phyloP scores from a whole-genome alignment of 257 asterid species.

The Solanum appendiculatum region DNA sequence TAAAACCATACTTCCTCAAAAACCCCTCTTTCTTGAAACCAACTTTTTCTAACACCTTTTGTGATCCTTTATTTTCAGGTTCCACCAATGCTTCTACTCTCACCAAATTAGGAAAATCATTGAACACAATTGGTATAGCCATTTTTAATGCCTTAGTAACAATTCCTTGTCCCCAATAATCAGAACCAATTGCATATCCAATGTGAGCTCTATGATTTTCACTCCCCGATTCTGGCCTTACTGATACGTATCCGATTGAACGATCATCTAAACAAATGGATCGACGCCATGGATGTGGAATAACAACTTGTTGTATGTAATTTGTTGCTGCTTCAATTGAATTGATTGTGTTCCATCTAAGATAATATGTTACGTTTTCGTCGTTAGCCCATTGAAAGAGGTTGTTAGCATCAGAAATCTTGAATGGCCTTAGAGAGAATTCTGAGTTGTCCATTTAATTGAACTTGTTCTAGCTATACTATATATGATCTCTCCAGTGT shows the following conservation, averaged over 20 bases:
- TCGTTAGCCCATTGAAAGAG: constrained; percentile 54
- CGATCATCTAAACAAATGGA: constrained; percentile 49
- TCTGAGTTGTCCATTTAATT: constrained; percentile 36
- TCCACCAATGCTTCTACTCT: constrained; percentile 75
- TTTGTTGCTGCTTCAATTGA: constrained; percentile 39
- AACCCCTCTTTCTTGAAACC: constrained; percentile 58
- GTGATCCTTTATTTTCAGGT: constrained; percentile 56
- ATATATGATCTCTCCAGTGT: background rate
- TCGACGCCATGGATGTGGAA: constrained; percentile 62
- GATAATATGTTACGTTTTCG: constrained; percentile 39
- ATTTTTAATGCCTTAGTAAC: constrained; percentile 37
- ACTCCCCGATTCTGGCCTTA: constrained; percentile 33
- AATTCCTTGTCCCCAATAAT: constrained; percentile 54
- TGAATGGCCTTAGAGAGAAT: constrained; percentile 48
- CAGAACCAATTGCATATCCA: constrained; percentile 42
- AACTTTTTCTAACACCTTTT: constrained; percentile 49
- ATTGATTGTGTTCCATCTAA: constrained; percentile 47
- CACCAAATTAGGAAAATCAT: constrained; percentile 28
- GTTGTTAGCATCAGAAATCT: constrained; percentile 45
- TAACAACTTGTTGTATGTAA: constrained; percentile 43
- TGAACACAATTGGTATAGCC: constrained; percentile 34
- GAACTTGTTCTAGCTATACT: background rate
- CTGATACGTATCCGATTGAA: constrained; percentile 51
- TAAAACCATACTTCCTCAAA: constrained; percentile 50
- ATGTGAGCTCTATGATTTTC: constrained; percentile 58